Conservation (phyloP, 2,329 filamentous ascomycete genomes). For the Byssothecium circinans region DNA sequence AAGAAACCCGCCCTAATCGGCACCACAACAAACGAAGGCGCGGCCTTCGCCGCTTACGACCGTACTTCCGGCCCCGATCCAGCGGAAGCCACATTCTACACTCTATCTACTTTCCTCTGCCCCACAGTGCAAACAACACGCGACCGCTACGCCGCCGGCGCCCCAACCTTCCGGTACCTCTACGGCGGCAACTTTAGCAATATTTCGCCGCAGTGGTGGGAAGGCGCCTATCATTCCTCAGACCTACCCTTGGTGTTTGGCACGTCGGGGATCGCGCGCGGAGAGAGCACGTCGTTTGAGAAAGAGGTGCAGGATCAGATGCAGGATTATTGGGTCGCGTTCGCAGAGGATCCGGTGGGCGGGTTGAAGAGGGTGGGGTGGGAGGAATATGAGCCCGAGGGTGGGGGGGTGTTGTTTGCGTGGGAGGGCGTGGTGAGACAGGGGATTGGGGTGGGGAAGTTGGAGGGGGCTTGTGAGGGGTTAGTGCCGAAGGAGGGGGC, state of each 20-base stretch:
- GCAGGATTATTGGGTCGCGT: constrained; percentile 43
- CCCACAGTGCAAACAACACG: constrained; percentile 30
- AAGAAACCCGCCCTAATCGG: constrained; percentile 41
- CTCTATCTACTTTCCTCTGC: constrained; percentile 34
- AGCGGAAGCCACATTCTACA: constrained; percentile 19
- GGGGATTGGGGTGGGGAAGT: too few species aligned
- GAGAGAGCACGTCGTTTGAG: constrained; percentile 33
- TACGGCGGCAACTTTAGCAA: constrained; percentile 2
- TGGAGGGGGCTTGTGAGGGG: too few species aligned
- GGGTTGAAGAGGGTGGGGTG: constrained; percentile 37
- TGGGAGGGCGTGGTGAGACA: too few species aligned
- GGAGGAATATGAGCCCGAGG: constrained; percentile 31
- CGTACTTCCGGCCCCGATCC: constrained; percentile 29
- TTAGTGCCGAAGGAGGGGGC: too few species aligned
- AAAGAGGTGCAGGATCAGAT: constrained; percentile 36
- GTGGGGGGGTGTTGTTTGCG: constrained; percentile 26
- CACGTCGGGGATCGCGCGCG: constrained; percentile 31
- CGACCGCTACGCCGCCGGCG: constrained; percentile 26
- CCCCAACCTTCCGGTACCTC: constrained; percentile 7
- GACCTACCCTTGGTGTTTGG: constrained; percentile 40
- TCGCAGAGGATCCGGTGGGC: constrained; percentile 35
- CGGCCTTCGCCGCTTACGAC: constrained; percentile 37
- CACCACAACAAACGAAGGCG: constrained; percentile 39
- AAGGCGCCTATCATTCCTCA: not conserved
- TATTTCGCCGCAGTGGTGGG: constrained; percentile 1